Base-by-base conservation (phyloP, 2,329 filamentous ascomycete species). In the Lithohypha guttulata region DNA sequence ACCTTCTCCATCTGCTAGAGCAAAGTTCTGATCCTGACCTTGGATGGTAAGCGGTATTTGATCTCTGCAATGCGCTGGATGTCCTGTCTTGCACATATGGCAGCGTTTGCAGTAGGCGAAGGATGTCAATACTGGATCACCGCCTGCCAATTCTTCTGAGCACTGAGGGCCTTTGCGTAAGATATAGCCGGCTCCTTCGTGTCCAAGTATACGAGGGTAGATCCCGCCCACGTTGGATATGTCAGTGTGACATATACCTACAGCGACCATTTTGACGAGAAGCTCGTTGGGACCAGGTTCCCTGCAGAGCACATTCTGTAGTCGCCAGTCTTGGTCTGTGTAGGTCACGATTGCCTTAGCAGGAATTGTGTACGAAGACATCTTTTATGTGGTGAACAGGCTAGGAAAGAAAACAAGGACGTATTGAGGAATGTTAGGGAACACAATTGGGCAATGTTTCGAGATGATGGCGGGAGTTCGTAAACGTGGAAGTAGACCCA, bases 221-320 rank as follows among this genome's bases (percentile, higher is more conserved):
- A n/a, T n/a, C n/a, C n/a, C n/a, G n/a, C n/a, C n/a, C n/a, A n/a
- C n/a, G 23, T n/a, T 54, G 1, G 55, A 53, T 6, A 71, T 50
- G 45, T 75, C 71, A 0, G 70, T 71, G 42, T 75, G 71, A 44
- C 71, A 75, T 34, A 75, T 63, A 0, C 71, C 71, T 0, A 65
- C 65, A 0, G 71, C 69, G 1, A 72, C 58, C 42, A 75, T 66
- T 27, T 70, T 65, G 3, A 75, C 63, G 2, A 73, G 55, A 2
- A 73, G 53, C 52, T 75, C 71, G 20, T 70, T 63, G 1, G 64
- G 34, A 27, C 34, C 34, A n/a, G 34, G 34, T 20, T 17, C 17
- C 6, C 23, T 10, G 13, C 25, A 26, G 7, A 8, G 8, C 13
- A 37, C n/a, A n/a, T n/a, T n/a, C n/a, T n/a, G n/a, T n/a, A n/a